Conservation (phyloP, 2,329 filamentous ascomycete genomes). For the Rhynchosporium agropyri region DNA sequence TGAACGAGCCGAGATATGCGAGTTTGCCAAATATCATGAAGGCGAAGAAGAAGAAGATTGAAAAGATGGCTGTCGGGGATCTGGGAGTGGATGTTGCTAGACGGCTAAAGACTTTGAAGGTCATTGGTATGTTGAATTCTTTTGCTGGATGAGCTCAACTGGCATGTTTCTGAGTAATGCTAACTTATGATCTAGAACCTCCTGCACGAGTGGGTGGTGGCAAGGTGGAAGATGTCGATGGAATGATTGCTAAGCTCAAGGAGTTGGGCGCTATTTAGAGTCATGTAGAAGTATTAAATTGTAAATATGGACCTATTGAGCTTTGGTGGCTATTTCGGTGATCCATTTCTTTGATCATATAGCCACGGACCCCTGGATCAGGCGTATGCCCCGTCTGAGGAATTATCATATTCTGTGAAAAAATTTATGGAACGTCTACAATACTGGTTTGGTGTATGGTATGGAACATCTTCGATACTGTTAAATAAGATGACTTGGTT, state of each 20-base stretch:
- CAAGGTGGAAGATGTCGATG: slow-evolving; percentile 96
- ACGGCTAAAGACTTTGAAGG: slow-evolving; percentile 87
- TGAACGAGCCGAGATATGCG: slow-evolving; percentile 95
- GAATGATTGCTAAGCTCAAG: slow-evolving; percentile 92
- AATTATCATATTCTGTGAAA: no score
- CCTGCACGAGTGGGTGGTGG: slow-evolving; percentile 85
- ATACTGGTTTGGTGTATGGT: no score
- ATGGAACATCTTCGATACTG: no score
- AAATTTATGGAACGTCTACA: no score
- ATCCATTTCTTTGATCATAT: no score
- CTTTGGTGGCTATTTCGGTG: not conserved
- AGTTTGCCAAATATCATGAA: slow-evolving; percentile 99
- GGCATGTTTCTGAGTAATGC: slow-evolving; percentile 14
- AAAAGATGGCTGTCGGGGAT: slow-evolving; percentile 86
- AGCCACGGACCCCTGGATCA: no score
- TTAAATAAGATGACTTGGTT: no score
- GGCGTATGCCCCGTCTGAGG: no score
- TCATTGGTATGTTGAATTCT: slow-evolving; percentile 63
- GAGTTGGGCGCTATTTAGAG: slow-evolving; percentile 73
- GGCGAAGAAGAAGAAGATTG: slow-evolving; percentile 99
- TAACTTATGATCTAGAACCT: slow-evolving; percentile 62
- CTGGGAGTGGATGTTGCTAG: slow-evolving; percentile 74
- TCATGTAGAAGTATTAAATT: slow-evolving; percentile 8
- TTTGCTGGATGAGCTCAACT: not conserved
- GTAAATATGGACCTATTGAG: slow-evolving; percentile 10